phyloP scores from a whole-genome alignment of 768 basidiomycete genomes.

The Lentinula aciculospora region DNA sequence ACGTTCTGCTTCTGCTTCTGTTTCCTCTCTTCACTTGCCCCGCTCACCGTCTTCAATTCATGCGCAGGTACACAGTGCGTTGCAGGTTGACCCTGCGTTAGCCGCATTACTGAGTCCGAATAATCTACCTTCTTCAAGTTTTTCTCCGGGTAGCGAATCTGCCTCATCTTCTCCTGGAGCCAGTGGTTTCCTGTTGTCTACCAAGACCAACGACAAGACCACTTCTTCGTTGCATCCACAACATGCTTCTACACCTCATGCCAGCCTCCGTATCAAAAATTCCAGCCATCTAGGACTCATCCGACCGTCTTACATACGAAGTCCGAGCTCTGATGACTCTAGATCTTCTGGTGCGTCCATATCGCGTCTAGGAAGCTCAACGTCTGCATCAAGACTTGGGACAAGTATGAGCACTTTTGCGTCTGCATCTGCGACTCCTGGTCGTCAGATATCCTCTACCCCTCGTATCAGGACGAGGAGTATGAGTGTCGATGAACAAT shows the following conservation, averaged over 20 bases:
- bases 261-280: background rate
- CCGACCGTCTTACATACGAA: background rate
- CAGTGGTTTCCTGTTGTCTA: background rate
- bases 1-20: conserved; percentile 1
- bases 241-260: background rate
- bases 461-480: background rate
- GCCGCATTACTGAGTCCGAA: conserved; percentile 3
- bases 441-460: background rate
- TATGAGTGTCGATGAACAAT: conserved; percentile 3
- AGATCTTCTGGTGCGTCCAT: background rate
- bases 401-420: background rate
- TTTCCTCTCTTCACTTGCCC: background rate
- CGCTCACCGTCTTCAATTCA: conserved; percentile 1
- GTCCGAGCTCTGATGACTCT: background rate
- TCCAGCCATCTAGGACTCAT: background rate
- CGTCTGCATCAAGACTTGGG: background rate
- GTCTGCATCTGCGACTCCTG: background rate
- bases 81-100: conserved; percentile 1
- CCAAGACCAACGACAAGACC: background rate
- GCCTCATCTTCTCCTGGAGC: background rate
- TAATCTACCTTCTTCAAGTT: background rate
- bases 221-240: background rate
- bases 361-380: background rate
- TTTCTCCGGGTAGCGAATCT: background rate
- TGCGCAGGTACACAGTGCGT: background rate